Evolutionary conservation across 73 alveolate genomes (phyloP), one percentile per base, ranked within the genome.

Genomic region (Stentor coeruleus): DNA sequence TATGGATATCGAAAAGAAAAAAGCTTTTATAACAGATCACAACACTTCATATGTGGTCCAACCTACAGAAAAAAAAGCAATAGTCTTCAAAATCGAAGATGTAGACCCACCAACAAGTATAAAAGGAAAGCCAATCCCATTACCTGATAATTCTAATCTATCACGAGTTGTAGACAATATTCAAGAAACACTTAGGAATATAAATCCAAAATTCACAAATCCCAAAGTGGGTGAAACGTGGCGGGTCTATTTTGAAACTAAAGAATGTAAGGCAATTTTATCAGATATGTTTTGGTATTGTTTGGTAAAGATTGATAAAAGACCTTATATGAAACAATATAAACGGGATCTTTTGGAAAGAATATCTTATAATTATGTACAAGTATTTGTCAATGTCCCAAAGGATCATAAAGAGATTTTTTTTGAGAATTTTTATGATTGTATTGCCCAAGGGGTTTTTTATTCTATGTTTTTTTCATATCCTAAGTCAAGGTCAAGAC

Each of bases 371-470:
- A 87, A 87, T 55, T 87, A 87, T 49, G 81, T 87, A 4, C 85
- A 85, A 38, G 59, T 84, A 41, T 87, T 87, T 38, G 81, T 87
- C 2, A 85, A 88, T 36, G 88, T 84, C 20, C 77, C 83, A 59
- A 79, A 77, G 58, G 93, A 87, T 28, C 77, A 82, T 39, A 81
- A 87, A 58, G 83, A 75, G 33, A 40, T 85, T 38, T 84, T 87
- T 58, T 87, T 87, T 75, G 85, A 87, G 74, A 87, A 86, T 36
- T 87, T 83, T 42, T 87, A 74, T 77, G 93, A 87, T 85, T 57
- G 74, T n/a, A 83, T 87, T n/a, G 93, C 93, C 60, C 77, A 87
- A 58, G 90, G 87, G 30, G 93, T 87, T 4, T 87, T 87, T 73
- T 84, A 84, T 59, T 72, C 85, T n/a, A 76, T 87, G 77, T 87